Conservation (phyloP, 2,329 filamentous ascomycete species). For the Exutisphaerella laricina region DNA sequence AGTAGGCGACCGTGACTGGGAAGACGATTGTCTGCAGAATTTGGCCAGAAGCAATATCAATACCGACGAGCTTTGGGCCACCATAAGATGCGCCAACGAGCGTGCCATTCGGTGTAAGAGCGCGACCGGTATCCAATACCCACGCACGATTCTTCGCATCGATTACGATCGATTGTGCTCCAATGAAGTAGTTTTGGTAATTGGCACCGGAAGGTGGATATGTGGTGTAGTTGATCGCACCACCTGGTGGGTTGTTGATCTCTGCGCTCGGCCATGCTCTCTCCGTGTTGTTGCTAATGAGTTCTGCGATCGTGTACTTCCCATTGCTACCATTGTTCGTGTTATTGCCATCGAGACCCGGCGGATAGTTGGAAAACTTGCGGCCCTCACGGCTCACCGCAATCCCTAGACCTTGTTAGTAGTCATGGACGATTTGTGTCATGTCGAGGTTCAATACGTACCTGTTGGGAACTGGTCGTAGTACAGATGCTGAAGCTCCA, state of each 20-base stretch:
- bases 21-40: constrained; percentile 50
- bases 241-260: constrained; percentile 47
- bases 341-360: constrained; percentile 45
- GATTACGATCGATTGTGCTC: constrained; percentile 49
- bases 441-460: constrained; percentile 10
- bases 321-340: constrained; percentile 38
- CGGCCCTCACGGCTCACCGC: constrained; percentile 48
- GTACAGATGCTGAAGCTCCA: constrained; percentile 48
- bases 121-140: constrained; percentile 51
- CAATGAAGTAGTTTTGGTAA: constrained; percentile 46
- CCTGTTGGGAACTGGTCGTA: constrained; percentile 48
- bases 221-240: constrained; percentile 49
- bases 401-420: constrained; percentile 36
- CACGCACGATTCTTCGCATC: constrained; percentile 48
- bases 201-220: constrained; percentile 43
- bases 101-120: constrained; percentile 39
- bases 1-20: constrained; percentile 41
- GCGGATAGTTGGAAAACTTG: constrained; percentile 50
- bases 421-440: not conserved
- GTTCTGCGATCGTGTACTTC: constrained; percentile 48
- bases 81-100: constrained; percentile 43
- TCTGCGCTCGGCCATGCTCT: constrained; percentile 38
- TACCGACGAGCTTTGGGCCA: constrained; percentile 48
- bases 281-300: constrained; percentile 41
- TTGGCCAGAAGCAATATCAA: constrained; percentile 43